A percentile compares a stretch with the other conserved stretches of the same genome.
These are phyloP conservation scores for Solanum hybrid DNA, from an alignment of 305 asterid genomes.

Conservation along the genomic window DNA sequence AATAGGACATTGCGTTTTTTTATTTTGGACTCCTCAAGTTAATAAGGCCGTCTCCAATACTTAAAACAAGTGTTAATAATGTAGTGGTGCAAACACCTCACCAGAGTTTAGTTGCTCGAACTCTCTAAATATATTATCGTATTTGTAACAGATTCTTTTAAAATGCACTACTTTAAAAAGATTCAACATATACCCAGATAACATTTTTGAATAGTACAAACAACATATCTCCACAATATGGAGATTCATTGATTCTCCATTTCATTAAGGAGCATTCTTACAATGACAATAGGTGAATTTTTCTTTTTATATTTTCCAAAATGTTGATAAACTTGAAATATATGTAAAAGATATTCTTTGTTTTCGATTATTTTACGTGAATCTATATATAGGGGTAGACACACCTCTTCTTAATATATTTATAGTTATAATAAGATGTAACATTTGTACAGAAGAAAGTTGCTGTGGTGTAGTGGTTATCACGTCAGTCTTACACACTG, in stretches of 20 bases:
- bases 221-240: background rate
- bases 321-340: background rate
- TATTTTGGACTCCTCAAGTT: too few species aligned
- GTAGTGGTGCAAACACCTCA: too few species aligned
- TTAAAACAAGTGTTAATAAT: too few species aligned
- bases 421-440: too few species aligned
- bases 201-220: background rate
- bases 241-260: background rate
- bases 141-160: background rate
- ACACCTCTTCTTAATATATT: background rate
- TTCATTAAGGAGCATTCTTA: background rate
- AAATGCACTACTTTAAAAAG: too few species aligned
- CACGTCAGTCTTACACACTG: background rate
- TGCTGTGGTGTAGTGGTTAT: background rate
- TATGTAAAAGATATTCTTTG: background rate
- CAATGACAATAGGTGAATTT: background rate
- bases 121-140: too few species aligned
- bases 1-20: too few species aligned
- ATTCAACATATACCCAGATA: too few species aligned
- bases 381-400: background rate
- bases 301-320: background rate
- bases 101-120: too few species aligned
- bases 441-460: fast-evolving
- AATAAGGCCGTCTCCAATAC: too few species aligned
- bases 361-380: too few species aligned